These are phyloP conservation scores for Backusella luteola DNA, from an alignment of 192 early-diverging fungal genomes.

Conservation along the genomic window DNA sequence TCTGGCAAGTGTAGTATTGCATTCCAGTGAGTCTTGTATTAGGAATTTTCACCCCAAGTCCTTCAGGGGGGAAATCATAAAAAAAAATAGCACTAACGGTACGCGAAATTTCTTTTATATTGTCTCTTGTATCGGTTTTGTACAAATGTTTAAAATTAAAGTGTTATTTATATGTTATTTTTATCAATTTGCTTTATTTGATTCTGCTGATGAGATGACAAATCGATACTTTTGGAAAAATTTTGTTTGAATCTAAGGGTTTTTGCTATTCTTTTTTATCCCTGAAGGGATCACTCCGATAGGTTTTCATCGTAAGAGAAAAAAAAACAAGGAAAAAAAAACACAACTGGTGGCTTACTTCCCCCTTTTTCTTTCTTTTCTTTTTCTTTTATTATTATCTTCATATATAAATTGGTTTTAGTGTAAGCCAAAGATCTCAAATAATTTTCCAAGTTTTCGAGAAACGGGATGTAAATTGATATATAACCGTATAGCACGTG, in stretches of 20 bases:
- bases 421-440: neutral
- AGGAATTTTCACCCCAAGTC: neutral
- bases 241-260: neutral
- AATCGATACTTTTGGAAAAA: neutral
- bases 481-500: neutral
- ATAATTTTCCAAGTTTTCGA: neutral
- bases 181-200: neutral
- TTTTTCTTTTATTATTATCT: neutral
- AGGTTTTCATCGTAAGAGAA: neutral
- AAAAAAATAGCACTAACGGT: neutral
- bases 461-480: neutral
- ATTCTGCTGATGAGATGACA: neutral
- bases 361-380: neutral
- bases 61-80: neutral
- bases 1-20: constrained; percentile 1
- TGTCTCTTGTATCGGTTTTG: neutral
- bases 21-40: neutral
- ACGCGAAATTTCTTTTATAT: neutral
- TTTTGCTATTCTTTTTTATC: neutral
- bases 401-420: neutral
- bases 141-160: neutral
- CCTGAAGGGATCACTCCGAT: constrained; percentile 3
- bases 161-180: neutral
- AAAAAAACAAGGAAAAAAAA: neutral
- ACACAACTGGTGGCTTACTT: neutral